phyloP scores from a whole-genome alignment of 2,329 filamentous ascomycete genomes.

The Aspergillus clavatus region DNA sequence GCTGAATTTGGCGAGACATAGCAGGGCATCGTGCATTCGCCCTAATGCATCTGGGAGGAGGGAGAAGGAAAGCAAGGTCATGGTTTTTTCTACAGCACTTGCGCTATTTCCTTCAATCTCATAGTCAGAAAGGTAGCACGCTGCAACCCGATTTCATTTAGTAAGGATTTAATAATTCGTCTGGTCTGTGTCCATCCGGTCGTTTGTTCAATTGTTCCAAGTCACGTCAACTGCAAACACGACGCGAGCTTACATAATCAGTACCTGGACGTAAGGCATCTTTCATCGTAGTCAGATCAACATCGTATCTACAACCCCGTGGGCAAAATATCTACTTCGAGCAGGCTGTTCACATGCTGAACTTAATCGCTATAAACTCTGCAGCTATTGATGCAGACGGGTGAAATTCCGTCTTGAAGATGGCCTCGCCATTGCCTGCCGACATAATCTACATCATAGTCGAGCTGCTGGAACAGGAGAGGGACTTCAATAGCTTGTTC shows the following conservation, averaged over 20 bases:
- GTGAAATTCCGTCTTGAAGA: conserved; percentile 8
- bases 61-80: conserved; percentile 47
- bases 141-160: no score
- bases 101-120: no score
- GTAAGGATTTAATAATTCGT: no score
- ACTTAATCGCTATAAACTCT: neutral
- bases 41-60: conserved; percentile 53
- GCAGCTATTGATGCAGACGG: neutral
- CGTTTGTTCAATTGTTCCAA: neutral
- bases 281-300: no score
- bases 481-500: conserved; percentile 23
- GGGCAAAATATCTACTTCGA: neutral
- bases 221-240: conserved; percentile 6
- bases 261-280: neutral
- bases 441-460: conserved; percentile 27
- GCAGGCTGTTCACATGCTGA: neutral
- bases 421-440: conserved; percentile 17
- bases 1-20: conserved; percentile 60
- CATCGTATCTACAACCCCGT: no score
- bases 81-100: conserved; percentile 7
- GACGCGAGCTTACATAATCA: conserved; percentile 19
- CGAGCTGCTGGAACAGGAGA: conserved; percentile 21
- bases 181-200: neutral
- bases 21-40: conserved; percentile 55
- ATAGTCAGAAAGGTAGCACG: no score